A percentile compares a stretch with the other conserved stretches of the same genome.
phyloP scores from a whole-genome alignment of 805 yeast genomes.

The Kodamaea sagamina region DNA sequence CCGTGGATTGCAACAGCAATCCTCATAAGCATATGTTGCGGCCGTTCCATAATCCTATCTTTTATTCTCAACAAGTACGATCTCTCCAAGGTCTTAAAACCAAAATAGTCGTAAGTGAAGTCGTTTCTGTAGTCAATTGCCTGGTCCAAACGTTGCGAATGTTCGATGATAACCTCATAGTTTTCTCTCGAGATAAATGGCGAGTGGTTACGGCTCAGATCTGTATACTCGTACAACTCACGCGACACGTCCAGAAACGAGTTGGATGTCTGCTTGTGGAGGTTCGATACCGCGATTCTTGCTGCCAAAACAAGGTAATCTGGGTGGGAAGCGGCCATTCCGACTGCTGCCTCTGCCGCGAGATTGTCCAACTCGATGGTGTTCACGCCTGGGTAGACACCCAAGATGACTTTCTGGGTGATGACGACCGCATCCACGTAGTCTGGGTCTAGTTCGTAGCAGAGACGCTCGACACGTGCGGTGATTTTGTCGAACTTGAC shows the following conservation, averaged over 20 bases:
- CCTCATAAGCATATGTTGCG: slow-evolving; percentile 63
- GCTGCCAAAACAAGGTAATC: slow-evolving; percentile 95
- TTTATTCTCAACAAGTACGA: slow-evolving; percentile 55
- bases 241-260: slow-evolving; percentile 76
- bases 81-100: slow-evolving; percentile 62
- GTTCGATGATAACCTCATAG: slow-evolving; percentile 37
- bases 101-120: slow-evolving; percentile 58
- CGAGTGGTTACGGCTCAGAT: slow-evolving; percentile 65
- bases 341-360: slow-evolving; percentile 97
- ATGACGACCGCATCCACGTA: slow-evolving; percentile 95
- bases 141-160: slow-evolving; percentile 46
- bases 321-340: slow-evolving; percentile 97
- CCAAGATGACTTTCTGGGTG: slow-evolving; percentile 92
- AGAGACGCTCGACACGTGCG: slow-evolving; percentile 84
- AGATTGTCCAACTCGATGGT: slow-evolving; percentile 69
- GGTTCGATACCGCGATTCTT: slow-evolving; percentile 89
- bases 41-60: slow-evolving; percentile 62
- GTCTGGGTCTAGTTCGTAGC: slow-evolving; percentile 88
- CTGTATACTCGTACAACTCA: slow-evolving; percentile 72
- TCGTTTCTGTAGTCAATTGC: slow-evolving; percentile 52
- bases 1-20: slow-evolving; percentile 64
- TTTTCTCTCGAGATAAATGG: slow-evolving; percentile 48
- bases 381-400: slow-evolving; percentile 96
- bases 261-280: slow-evolving; percentile 92
- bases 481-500: slow-evolving; percentile 96